These are phyloP conservation scores for Apocynum venetum DNA, from an alignment of 257 asterid genomes.

Conservation along the genomic window DNA sequence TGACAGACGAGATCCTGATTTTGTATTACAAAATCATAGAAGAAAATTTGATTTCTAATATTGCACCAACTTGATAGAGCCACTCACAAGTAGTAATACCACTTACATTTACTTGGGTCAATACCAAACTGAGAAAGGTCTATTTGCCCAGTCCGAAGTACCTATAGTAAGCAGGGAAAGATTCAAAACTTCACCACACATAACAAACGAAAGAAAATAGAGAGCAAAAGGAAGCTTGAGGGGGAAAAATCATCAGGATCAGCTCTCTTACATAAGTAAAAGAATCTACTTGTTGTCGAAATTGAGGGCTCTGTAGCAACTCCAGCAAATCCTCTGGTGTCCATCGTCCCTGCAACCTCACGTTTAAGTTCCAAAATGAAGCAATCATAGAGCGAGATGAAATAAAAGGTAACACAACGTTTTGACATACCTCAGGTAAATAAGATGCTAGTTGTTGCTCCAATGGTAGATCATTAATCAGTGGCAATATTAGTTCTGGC, in stretches of 20 bases:
- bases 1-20: not conserved
- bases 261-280: conserved; percentile 71
- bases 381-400: conserved; percentile 14
- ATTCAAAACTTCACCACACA: conserved; percentile 10
- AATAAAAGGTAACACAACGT: conserved; percentile 4
- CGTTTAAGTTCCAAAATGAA: conserved; percentile 14
- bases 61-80: not conserved
- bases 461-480: conserved; percentile 59
- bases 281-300: conserved; percentile 93
- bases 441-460: conserved; percentile 63
- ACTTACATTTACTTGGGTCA: conserved; percentile 82
- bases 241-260: not conserved
- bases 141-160: conserved; percentile 87
- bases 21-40: not conserved
- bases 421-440: conserved; percentile 68
- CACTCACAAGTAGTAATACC: not conserved
- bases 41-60: not conserved
- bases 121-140: conserved; percentile 90
- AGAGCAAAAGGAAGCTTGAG: not conserved
- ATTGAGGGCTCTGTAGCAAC: conserved; percentile 87
- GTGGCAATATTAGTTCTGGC: conserved; percentile 72
- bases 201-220: not conserved
- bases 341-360: conserved; percentile 65
- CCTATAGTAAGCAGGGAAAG: conserved; percentile 42
- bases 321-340: conserved; percentile 73